Evolutionary conservation across 2,329 filamentous ascomycete species (phyloP).

Genomic region (Fusarium chaquense): DNA sequence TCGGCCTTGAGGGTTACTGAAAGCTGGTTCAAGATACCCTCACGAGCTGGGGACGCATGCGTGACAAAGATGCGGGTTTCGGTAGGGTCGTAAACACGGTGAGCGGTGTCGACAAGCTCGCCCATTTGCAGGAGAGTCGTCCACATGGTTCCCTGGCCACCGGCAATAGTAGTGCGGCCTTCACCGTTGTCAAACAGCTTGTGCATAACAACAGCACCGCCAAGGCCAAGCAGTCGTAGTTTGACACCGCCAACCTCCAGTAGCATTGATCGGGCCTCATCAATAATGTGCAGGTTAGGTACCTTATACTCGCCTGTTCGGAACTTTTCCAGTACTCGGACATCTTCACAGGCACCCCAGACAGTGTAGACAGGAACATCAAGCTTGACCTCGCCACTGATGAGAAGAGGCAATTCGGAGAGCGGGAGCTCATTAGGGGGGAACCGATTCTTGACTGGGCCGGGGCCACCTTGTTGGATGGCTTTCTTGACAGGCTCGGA

Average conservation of each 20-base stretch:
- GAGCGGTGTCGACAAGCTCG: slow-evolving; percentile 96
- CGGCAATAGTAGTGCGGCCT: slow-evolving; percentile 96
- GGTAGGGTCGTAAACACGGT: slow-evolving; percentile 97
- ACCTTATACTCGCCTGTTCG: slow-evolving; percentile 98
- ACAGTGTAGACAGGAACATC: slow-evolving; percentile 98
- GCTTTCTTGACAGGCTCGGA: slow-evolving; percentile 79
- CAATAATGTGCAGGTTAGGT: slow-evolving; percentile 96
- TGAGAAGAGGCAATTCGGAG: slow-evolving; percentile 89
- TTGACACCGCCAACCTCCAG: slow-evolving; percentile 96
- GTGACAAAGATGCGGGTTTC: slow-evolving; percentile 98
- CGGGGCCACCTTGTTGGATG: slow-evolving; percentile 73
- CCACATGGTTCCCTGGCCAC: slow-evolving; percentile 99
- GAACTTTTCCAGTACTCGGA: slow-evolving; percentile 96
- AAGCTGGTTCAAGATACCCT: slow-evolving; percentile 96
- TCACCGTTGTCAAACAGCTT: slow-evolving; percentile 99
- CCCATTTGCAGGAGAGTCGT: slow-evolving; percentile 98
- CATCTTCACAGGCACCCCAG: slow-evolving; percentile 99
- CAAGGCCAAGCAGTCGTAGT: slow-evolving; percentile 90
- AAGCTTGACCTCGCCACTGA: slow-evolving; percentile 88
- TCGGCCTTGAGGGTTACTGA: slow-evolving; percentile 98
- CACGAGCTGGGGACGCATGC: slow-evolving; percentile 94
- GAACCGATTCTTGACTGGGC: slow-evolving; percentile 89
- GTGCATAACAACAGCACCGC: slow-evolving; percentile 98
- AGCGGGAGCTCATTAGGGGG: slow-evolving; percentile 84
- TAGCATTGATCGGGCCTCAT: slow-evolving; percentile 95